Evolutionary conservation across 139 green algal species (phyloP).

Genomic region (Bryopsis sp.): DNA sequence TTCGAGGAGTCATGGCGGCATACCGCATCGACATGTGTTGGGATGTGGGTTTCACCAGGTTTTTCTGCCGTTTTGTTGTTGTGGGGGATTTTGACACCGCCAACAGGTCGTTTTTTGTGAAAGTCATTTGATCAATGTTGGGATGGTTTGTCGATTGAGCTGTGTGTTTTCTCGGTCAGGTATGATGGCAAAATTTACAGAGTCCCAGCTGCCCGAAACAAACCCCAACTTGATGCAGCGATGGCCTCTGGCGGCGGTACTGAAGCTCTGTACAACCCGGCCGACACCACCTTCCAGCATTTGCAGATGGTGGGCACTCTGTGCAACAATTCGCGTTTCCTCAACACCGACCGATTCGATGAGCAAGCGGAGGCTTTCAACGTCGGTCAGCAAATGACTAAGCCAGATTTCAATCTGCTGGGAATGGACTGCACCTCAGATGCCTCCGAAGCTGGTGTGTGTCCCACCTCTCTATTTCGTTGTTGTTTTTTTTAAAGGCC

Average conservation of each 20-base stretch:
- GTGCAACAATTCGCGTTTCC: slow-evolving; percentile 66
- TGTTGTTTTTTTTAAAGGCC: too few species aligned
- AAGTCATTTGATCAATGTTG: too few species aligned
- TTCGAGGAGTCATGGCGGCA: too few species aligned
- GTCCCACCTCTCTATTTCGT: too few species aligned
- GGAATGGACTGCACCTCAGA: neutral
- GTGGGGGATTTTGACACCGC: too few species aligned
- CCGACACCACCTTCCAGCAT: slow-evolving; percentile 37
- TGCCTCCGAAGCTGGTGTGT: neutral
- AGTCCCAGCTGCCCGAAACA: neutral
- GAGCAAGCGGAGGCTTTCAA: slow-evolving; percentile 20
- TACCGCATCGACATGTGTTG: too few species aligned
- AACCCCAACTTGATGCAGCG: slow-evolving; percentile 30
- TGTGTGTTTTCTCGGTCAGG: too few species aligned
- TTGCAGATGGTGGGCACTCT: slow-evolving; percentile 45
- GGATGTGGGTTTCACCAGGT: too few species aligned
- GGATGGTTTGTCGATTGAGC: too few species aligned
- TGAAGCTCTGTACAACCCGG: slow-evolving; percentile 28
- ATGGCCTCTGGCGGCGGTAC: slow-evolving; percentile 24
- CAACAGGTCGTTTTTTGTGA: too few species aligned
- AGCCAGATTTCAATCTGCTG: neutral
- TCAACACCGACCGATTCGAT: slow-evolving; percentile 28
- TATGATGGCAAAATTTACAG: slow-evolving; percentile 1
- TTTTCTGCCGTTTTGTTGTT: too few species aligned
- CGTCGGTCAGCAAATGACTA: neutral